Base-by-base conservation (phyloP, 345 rosid species). In the Bretschneidera sinensis region DNA sequence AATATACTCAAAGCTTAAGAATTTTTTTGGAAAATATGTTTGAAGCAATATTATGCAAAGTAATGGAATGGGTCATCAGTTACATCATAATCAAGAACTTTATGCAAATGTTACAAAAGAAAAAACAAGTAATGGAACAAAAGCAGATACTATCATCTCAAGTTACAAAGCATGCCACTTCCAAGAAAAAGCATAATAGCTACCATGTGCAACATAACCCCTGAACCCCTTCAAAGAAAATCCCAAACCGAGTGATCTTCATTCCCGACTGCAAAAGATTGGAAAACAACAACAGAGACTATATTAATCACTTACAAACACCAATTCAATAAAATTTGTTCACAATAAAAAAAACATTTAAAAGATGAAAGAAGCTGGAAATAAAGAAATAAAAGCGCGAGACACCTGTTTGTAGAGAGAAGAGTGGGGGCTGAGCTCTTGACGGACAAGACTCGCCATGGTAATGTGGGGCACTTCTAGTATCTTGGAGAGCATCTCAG, bases 401-500 rank as follows among this genome's bases (percentile, higher is more conserved):
- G 11, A 39, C 2, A 39, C 45, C 45, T 39, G 45, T 39, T 66
- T 55, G 61, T 76, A 63, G 16, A 73, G 67, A 69, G 61, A 52
- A 28, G 73, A 73, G 33, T 59, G 65, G 62, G 76, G 81, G 10
- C 54, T 70, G 25, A 77, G 73, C 19, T 77, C 81, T 39, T 73
- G 78, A 51, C 76, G 67, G 34, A 74, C 78, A n/a, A 73, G 71
- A 43, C 43, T 55, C 11, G 75, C 73, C 78, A 70, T 77, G 47
- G 81, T 66, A 57, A 77, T 60, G 61, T 25, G 61, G 2, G 81
- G 78, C 7, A 70, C 76, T 56, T 77, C 49, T 31, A 73, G 63
- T 48, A 73, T 61, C 75, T 63, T 67, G n/a, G 78, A 73, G 22
- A 73, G 67, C 17, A 33, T 66, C 25, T 56, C 68, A 9, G 68